Percentiles rank a stretch among this genome's conserved stretches.
phyloP scores from a whole-genome alignment of 441 rosid genomes.

The Eruca vesicaria region DNA sequence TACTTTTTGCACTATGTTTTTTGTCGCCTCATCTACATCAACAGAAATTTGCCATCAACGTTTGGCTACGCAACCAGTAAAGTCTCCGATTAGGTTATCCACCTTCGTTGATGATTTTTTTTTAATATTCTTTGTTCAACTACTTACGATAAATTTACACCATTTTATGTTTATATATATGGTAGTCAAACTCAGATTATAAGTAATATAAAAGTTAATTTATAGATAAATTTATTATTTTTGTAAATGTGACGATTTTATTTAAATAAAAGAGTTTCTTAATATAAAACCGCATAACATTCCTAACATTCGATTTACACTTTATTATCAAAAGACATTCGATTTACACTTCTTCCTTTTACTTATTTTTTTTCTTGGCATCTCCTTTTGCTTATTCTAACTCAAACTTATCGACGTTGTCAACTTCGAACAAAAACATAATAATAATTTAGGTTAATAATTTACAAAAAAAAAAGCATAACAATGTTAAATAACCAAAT shows the following conservation, averaged over 20 bases:
- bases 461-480: neutral
- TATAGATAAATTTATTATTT: neutral
- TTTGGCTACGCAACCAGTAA: neutral
- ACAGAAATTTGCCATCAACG: neutral
- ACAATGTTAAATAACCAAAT: constrained; percentile 22
- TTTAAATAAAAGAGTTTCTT: too few species aligned
- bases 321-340: too few species aligned
- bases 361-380: too few species aligned
- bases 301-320: neutral
- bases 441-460: neutral
- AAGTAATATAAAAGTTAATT: neutral
- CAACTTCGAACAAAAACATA: neutral
- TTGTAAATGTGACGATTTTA: neutral
- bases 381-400: too few species aligned
- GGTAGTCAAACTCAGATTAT: neutral
- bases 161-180: neutral
- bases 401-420: too few species aligned
- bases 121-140: too few species aligned
- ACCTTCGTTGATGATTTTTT: neutral
- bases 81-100: neutral
- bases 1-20: too few species aligned
- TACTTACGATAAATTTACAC: neutral
- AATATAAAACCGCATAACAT: too few species aligned
- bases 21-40: too few species aligned
- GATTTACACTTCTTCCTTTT: too few species aligned